phyloP scores from a whole-genome alignment of 495 filamentous ascomycete genomes.

The Penicillium longicatenatum region DNA sequence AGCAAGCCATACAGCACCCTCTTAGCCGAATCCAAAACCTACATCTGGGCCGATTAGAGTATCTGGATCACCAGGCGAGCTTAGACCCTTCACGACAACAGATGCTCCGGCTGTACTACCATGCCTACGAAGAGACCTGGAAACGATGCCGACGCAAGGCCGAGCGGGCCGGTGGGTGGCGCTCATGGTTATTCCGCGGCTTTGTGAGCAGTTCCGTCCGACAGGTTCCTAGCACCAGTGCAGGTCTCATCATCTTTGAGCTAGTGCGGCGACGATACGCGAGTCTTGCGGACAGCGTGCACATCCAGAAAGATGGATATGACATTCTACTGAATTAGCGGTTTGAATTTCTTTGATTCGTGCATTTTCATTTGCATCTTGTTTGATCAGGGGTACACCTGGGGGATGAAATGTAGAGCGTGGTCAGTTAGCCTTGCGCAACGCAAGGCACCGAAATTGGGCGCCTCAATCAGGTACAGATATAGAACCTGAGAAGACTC shows the following conservation, averaged over 20 bases:
- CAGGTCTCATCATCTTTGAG: constrained; percentile 88
- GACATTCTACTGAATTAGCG: constrained; percentile 64
- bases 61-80: constrained; percentile 67
- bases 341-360: not conserved
- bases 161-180: constrained; percentile 61
- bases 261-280: constrained; percentile 80
- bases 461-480: not conserved
- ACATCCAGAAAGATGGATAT: constrained; percentile 68
- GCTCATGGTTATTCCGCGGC: constrained; percentile 73
- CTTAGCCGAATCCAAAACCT: constrained; percentile 71
- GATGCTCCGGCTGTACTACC: constrained; percentile 68
- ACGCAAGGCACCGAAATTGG: no score
- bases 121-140: constrained; percentile 76
- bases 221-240: constrained; percentile 86
- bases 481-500: no score
- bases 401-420: not conserved
- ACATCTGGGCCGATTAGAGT: constrained; percentile 78
- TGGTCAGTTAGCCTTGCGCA: not conserved
- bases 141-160: constrained; percentile 67
- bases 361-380: not conserved
- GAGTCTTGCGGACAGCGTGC: constrained; percentile 62
- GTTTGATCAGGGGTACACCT: not conserved
- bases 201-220: constrained; percentile 74
- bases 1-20: constrained; percentile 80
- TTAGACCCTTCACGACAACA: constrained; percentile 42